These are phyloP conservation scores for Cladosporium oxysporum DNA, from an alignment of 2,329 filamentous ascomycete species.

Conservation along the genomic window DNA sequence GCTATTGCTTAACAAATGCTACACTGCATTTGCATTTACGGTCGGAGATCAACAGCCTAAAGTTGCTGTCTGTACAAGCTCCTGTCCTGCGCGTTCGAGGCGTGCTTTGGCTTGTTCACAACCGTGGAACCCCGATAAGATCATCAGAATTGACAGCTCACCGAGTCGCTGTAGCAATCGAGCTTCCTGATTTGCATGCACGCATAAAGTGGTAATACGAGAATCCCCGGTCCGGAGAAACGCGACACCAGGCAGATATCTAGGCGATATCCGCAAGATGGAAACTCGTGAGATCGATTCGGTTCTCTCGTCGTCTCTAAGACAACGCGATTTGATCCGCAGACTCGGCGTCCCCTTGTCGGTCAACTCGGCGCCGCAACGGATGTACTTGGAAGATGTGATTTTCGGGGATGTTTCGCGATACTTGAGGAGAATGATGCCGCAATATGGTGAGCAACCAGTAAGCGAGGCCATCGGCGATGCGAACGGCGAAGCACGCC, in stretches of 20 bases:
- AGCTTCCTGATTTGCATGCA: not conserved
- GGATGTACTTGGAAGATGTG: not conserved
- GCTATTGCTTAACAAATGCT: not conserved
- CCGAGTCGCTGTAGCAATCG: conserved; percentile 1
- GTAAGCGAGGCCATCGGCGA: conserved; percentile 2
- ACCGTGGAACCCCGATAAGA: not conserved
- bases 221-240: not conserved
- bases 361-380: not conserved
- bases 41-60: not conserved
- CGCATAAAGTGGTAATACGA: not conserved
- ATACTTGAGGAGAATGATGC: not conserved
- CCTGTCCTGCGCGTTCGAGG: conserved; percentile 14
- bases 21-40: not conserved
- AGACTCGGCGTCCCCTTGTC: too few species aligned
- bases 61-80: conserved; percentile 11
- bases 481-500: not conserved
- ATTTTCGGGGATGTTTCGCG: not conserved
- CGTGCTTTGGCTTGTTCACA: conserved; percentile 5
- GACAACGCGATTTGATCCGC: not conserved
- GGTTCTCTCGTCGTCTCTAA: not conserved
- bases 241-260: not conserved
- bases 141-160: conserved; percentile 1
- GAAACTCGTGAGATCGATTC: not conserved
- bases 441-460: not conserved
- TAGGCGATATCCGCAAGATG: not conserved